Evolutionary conservation across 2,329 filamentous ascomycete species (phyloP).

Genomic region (Fusarium drepaniforme): DNA sequence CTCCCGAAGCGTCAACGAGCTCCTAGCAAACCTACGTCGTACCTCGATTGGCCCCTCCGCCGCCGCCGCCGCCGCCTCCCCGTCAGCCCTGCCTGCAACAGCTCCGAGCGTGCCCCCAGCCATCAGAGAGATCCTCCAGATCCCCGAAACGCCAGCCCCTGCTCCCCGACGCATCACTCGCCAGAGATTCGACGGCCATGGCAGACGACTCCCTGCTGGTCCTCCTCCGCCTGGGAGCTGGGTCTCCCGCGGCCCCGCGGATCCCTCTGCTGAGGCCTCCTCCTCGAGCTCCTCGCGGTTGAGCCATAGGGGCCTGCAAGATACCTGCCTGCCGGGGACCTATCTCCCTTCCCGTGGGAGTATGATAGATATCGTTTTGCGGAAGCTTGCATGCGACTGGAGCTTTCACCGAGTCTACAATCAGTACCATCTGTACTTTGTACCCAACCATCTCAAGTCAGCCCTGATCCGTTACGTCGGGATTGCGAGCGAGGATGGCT

Average conservation of each 20-base stretch:
- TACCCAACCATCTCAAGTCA: slow-evolving; percentile 66
- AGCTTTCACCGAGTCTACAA: slow-evolving; percentile 67
- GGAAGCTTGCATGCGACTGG: slow-evolving; percentile 67
- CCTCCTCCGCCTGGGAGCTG: slow-evolving; percentile 72
- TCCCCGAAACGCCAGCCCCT: slow-evolving; percentile 68
- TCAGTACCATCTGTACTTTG: slow-evolving; percentile 66
- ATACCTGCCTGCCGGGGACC: slow-evolving; percentile 57
- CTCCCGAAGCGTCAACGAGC: slow-evolving; percentile 66
- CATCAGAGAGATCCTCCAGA: slow-evolving; percentile 69
- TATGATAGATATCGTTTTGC: slow-evolving; percentile 64
- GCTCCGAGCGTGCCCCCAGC: slow-evolving; percentile 58
- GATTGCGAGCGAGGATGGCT: slow-evolving; percentile 57
- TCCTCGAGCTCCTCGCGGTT: slow-evolving; percentile 37
- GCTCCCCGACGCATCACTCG: slow-evolving; percentile 59
- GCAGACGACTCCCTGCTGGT: slow-evolving; percentile 67
- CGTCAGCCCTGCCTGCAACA: slow-evolving; percentile 46
- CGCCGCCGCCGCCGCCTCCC: slow-evolving; percentile 32
- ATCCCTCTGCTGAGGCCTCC: slow-evolving; percentile 26
- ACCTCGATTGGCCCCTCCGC: slow-evolving; percentile 49
- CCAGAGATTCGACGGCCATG: slow-evolving; percentile 57
- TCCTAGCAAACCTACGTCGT: slow-evolving; percentile 69
- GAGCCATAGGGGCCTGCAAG: slow-evolving; percentile 28
- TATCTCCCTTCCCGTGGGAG: slow-evolving; percentile 60
- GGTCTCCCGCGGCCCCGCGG: slow-evolving; percentile 48
- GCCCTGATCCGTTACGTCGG: slow-evolving; percentile 65